Conservation (phyloP, 192 early-diverging fungal species). For the Coemansia sp. region DNA sequence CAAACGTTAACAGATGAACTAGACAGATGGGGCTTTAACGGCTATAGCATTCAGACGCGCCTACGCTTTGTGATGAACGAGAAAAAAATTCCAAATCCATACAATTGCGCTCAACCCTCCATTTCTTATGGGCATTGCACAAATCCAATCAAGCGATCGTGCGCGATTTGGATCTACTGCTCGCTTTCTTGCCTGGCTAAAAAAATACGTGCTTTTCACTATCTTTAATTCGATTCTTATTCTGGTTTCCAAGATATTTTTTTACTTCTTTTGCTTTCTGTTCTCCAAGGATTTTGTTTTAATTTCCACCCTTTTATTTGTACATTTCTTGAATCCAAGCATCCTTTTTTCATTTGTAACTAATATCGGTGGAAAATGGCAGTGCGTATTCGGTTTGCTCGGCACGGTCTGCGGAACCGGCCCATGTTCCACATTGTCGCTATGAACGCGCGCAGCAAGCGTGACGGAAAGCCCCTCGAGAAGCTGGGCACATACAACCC, state of each 20-base stretch:
- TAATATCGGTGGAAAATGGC: slow-evolving; percentile 52
- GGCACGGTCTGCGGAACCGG: slow-evolving; percentile 82
- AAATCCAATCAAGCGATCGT: not conserved
- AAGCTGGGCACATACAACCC: slow-evolving; percentile 90
- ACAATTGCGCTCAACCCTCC: not conserved
- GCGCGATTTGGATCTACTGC: not conserved
- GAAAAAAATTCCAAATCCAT: not conserved
- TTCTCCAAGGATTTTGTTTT: not conserved
- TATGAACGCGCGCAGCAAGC: slow-evolving; percentile 71
- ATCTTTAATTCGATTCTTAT: too few relatives aligned
- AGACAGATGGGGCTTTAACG: too few relatives aligned
- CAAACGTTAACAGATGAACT: too few relatives aligned
- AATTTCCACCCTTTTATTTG: not conserved
- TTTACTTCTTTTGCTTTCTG: too few relatives aligned
- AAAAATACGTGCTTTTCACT: too few relatives aligned
- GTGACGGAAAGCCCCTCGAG: slow-evolving; percentile 89
- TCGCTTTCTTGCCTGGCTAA: too few relatives aligned
- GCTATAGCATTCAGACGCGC: too few relatives aligned
- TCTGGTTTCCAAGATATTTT: too few relatives aligned
- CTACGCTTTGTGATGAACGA: not conserved
- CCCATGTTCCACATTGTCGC: slow-evolving; percentile 96
- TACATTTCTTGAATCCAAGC: not conserved
- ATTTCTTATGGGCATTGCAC: not conserved
- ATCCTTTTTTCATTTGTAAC: not conserved
- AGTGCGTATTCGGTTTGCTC: slow-evolving; percentile 83